Evolutionary conservation across 139 green algal genomes (phyloP).

Genomic region (Astrephomene gubernaculifera): DNA sequence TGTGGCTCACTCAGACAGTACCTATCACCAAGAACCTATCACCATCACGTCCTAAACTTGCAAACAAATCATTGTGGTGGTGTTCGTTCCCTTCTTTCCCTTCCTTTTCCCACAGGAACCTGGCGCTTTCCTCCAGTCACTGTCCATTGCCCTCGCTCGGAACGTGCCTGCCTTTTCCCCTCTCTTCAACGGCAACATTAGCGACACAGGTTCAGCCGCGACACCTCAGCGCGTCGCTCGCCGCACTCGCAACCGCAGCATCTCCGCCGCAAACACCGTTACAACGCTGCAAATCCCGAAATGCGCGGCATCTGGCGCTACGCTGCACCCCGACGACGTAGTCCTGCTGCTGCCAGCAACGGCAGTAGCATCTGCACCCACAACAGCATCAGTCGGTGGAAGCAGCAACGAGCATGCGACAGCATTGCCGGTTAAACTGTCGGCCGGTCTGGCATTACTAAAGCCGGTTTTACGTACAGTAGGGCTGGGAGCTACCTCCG

Average conservation of each 20-base stretch:
- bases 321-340: slow-evolving; percentile 2
- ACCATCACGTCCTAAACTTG: not conserved
- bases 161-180: not conserved
- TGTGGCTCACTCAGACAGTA: not conserved
- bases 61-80: not conserved
- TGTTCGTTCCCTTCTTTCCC: not conserved
- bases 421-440: not conserved
- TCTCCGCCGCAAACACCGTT: no score
- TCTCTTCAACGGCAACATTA: not conserved
- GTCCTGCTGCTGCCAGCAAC: slow-evolving; percentile 5
- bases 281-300: no score
- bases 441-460: not conserved
- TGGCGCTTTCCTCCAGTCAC: not conserved
- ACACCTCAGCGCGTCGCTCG: no score
- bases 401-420: no score
- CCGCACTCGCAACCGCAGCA: no score
- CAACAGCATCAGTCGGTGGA: no score
- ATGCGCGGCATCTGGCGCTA: not conserved
- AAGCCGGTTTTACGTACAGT: not conserved
- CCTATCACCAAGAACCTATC: not conserved
- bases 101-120: not conserved
- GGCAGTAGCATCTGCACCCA: not conserved
- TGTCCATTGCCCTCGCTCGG: not conserved
- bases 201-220: no score
- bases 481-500: not conserved